These are phyloP conservation scores for Aspergillus bombycis DNA, from an alignment of 2,329 filamentous ascomycete genomes.

Conservation along the genomic window DNA sequence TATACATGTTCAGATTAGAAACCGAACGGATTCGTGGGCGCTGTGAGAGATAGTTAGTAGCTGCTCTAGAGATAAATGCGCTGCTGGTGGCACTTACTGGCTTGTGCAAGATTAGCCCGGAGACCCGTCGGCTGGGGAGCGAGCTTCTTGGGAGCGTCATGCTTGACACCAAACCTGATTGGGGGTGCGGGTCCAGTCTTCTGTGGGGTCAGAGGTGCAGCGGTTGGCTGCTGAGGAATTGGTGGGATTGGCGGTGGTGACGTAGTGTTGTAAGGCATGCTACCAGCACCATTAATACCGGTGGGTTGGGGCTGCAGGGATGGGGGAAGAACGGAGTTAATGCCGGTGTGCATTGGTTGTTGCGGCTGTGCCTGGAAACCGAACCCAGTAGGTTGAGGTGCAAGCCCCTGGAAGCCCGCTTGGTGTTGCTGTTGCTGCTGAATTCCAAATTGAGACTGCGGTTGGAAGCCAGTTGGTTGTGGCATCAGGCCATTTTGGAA, in stretches of 20 bases:
- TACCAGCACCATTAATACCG: slow-evolving; percentile 55
- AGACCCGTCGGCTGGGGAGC: slow-evolving; percentile 84
- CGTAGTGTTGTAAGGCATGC: slow-evolving; percentile 51
- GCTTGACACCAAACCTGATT: slow-evolving; percentile 81
- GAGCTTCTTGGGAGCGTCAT: slow-evolving; percentile 72
- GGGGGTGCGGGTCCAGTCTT: slow-evolving; percentile 85
- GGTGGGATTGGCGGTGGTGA: slow-evolving; percentile 58
- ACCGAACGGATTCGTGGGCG: slow-evolving; percentile 71
- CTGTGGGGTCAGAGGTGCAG: slow-evolving; percentile 70
- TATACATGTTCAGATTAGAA: slow-evolving; percentile 54
- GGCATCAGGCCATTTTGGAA: slow-evolving; percentile 47
- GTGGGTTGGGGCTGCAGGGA: slow-evolving; percentile 55
- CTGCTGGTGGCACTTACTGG: slow-evolving; percentile 73
- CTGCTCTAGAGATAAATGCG: background rate
- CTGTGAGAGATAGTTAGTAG: slow-evolving; percentile 42
- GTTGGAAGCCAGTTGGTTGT: slow-evolving; percentile 52
- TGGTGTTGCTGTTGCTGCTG: slow-evolving; percentile 57
- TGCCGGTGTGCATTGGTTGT: slow-evolving; percentile 53
- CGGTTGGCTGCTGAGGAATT: slow-evolving; percentile 60
- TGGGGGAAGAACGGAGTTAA: slow-evolving; percentile 58
- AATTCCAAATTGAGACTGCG: slow-evolving; percentile 49
- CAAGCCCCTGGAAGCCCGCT: slow-evolving; percentile 47
- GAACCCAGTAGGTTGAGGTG: slow-evolving; percentile 59
- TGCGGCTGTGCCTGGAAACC: slow-evolving; percentile 51
- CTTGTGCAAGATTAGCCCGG: slow-evolving; percentile 87